These are phyloP conservation scores for Aureobasidium musti DNA, from an alignment of 2,329 filamentous ascomycete genomes.

Conservation along the genomic window DNA sequence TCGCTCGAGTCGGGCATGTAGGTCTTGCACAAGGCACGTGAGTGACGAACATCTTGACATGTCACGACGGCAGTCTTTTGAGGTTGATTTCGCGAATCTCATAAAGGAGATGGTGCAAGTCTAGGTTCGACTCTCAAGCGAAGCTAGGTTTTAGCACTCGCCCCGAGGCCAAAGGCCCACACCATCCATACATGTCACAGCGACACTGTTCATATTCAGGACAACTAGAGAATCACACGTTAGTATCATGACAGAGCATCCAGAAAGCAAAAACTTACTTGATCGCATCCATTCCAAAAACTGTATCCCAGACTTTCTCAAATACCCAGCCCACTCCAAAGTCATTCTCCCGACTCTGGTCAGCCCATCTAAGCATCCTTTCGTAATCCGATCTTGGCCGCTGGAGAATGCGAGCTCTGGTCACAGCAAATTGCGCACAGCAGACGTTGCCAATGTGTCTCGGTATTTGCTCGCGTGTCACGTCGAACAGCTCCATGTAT, in stretches of 20 bases:
- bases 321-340: conserved; percentile 11
- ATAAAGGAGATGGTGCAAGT: not conserved
- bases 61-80: no score
- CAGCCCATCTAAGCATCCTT: conserved; percentile 1
- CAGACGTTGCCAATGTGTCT: conserved; percentile 2
- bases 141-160: not conserved
- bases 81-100: no score
- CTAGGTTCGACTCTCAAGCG: not conserved
- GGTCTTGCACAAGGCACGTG: not conserved
- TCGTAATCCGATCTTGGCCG: not conserved
- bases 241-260: not conserved
- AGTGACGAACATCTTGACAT: not conserved
- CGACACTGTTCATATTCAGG: conserved; percentile 3
- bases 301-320: not conserved
- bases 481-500: not conserved
- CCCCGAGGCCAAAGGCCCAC: not conserved
- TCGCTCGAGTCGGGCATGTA: not conserved
- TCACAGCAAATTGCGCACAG: conserved; percentile 10
- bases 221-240: not conserved
- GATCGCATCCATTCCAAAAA: conserved; percentile 8
- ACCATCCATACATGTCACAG: conserved; percentile 4
- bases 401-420: not conserved
- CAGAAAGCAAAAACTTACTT: not conserved
- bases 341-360: not conserved
- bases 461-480: not conserved